Evolutionary conservation across 106 monocot species (phyloP), one percentile per base, ranked within the genome.

Genomic region (Platanthera guangdongensis): DNA sequence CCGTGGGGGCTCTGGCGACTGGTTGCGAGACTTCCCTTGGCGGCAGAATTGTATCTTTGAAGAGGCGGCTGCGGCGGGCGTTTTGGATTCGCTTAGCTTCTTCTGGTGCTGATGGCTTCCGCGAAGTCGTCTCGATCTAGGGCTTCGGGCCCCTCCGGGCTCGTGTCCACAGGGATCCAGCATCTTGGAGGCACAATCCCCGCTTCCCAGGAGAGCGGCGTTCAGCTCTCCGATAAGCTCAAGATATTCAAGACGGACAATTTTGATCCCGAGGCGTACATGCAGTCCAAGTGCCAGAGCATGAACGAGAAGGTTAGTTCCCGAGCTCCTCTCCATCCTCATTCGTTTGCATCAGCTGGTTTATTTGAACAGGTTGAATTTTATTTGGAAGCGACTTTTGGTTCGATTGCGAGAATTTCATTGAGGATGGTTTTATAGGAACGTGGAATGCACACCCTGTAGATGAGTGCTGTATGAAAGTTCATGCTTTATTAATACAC

Each of bases 221-320:
- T 84, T 22, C 85, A 81, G 75, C 84, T 88, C 22, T 70, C 83
- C 19, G 87, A 91, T 78, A 88, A 80, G 86, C 85, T 91, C 15
- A 83, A 88, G 83, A 84, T 88, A 73, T 91, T 91, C 82, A 91
- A 91, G 77, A 78, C 79, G n/a, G 88, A 86, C 6, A 81, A 72
- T 48, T 91, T 88, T 77, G 91, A 91, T 76, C 85, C 91, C 52
- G 84, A 91, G 19, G 83, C 75, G 10, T 91, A 91, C 63, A 86
- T 91, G 30, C 88, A 84, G 72, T 88, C 91, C 47, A 88, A 91
- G 59, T 91, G 91, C 74, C 88, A 82, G 79, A 79, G 82, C 57
- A 91, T 91, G 91, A 91, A 83, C 75, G 91, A 91, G 81, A 88
- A 91, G 88, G 91, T 91, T 1, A 6, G 65, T 21, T 68, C 46